These are phyloP conservation scores for Pleurotus eryngii DNA, from an alignment of 768 basidiomycete genomes.

Conservation along the genomic window DNA sequence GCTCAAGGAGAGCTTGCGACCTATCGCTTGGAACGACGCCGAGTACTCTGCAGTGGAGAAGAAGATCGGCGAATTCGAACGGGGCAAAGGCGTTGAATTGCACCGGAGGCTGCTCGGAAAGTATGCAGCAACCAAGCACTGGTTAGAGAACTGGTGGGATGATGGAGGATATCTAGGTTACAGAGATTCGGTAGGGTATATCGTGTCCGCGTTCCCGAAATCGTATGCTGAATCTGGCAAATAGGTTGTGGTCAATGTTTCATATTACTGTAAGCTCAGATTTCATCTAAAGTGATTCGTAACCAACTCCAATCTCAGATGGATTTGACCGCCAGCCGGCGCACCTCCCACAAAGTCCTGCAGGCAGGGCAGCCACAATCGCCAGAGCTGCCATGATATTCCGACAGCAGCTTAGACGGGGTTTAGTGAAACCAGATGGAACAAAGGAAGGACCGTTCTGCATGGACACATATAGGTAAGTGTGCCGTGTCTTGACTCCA, in stretches of 20 bases:
- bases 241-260: slow-evolving; percentile 83
- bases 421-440: slow-evolving; percentile 59
- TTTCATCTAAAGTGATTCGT: background rate
- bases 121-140: slow-evolving; percentile 58
- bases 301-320: slow-evolving; percentile 39
- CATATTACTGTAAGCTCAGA: slow-evolving; percentile 76
- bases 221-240: slow-evolving; percentile 2
- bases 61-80: slow-evolving; percentile 69
- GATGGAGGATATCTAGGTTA: slow-evolving; percentile 79
- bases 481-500: background rate
- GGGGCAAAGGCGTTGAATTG: slow-evolving; percentile 46
- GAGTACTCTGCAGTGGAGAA: slow-evolving; percentile 53
- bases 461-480: slow-evolving; percentile 85
- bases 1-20: slow-evolving; percentile 67
- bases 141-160: slow-evolving; percentile 97
- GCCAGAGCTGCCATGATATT: slow-evolving; percentile 73
- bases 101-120: slow-evolving; percentile 62
- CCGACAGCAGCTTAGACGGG: slow-evolving; percentile 64
- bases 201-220: background rate
- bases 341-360: slow-evolving; percentile 54
- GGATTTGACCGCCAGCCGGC: slow-evolving; percentile 70
- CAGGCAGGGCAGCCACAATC: slow-evolving; percentile 68
- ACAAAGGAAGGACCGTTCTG: slow-evolving; percentile 71
- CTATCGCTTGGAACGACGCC: slow-evolving; percentile 62
- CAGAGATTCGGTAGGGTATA: slow-evolving; percentile 67